Evolutionary conservation across 441 rosid species (phyloP), one percentile per base, ranked within the genome.

Genomic region (Jatropha podagrica): DNA sequence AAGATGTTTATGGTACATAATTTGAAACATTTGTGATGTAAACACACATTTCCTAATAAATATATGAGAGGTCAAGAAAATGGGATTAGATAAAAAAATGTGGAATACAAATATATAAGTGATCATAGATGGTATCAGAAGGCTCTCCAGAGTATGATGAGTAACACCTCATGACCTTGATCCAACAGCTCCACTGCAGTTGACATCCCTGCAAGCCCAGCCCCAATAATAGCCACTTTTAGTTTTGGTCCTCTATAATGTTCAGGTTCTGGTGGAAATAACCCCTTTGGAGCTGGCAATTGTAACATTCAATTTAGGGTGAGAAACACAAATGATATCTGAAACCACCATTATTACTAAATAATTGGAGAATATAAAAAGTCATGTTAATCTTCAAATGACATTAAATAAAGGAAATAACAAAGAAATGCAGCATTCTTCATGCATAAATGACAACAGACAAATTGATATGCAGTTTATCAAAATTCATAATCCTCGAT

Each of bases 161-260:
- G 46, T 20, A 80, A 63, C 78, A 89, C 98, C 99, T 96, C 93
- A 20, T 96, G 99, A 77, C 97, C 99, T 86, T 96, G 98, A 87
- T 96, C 97, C 82, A 96, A 73, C 74, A 96, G 92, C 87, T 96
- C 99, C 26, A 93, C 96, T 6, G 99, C 99, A 56, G 99, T 96
- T 14, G 99, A 93, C 98, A 94, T 92, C 71, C 99, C 99, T 15
- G 97, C 99, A 65, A 96, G 95, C 77, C 99, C 99, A 79, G 99
- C 94, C 71, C 99, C 99, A 58, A 96, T 88, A 42, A 96, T 93
- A 44, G 99, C 98, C 78, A 96, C 98, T 83, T 96, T 96, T 76
- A 96, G 84, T 89, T 96, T 96, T 0, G 98, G 98, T 71, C 99
- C 98, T 81, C 92, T 85, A 37, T 94, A 92, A 68, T 84, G 90